Base-by-base conservation (phyloP, 805 yeast genomes). In the Candida ponderosae region DNA sequence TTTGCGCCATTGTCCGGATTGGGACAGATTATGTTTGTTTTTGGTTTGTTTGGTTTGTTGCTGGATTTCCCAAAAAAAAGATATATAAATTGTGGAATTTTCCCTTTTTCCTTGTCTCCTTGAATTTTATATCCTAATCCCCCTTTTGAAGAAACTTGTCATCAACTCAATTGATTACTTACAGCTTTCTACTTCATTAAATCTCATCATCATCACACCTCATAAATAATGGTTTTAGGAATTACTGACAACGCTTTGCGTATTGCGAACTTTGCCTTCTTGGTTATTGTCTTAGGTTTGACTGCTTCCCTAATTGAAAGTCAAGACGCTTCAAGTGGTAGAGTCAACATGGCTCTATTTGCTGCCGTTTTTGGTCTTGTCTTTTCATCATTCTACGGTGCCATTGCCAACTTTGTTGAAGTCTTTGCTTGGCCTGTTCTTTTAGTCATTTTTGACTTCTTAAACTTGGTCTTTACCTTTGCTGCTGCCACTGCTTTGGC, bases 401-500 rank as follows among this genome's bases (percentile, higher is more conserved):
- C 81, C 26, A 59, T 74, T 36, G 96, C 97, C 29, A 77, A 74
- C 68, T 78, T 93, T 52, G 54, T 86, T 48, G 76, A 79, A 42
- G 78, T 78, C 52, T 70, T 90, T 44, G 95, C 95, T 31, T 84
- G 94, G 82, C 97, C 97, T 49, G 62, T 85, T 36, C 61, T 89
- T 50, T 62, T 86, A 57, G 77, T 81, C 41, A 51, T 67, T 39
- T 67, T 86, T 57, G 98, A 93, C 71, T 81, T 87, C 68, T 70
- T 93, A 65, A 88, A 88, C 74, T 65, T 79, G 51, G 83, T 89
- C 51, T 93, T 93, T 79, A 79, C 96, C 40, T 86, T 93, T 62
- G 79, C 97, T 35, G 97, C 86, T 47, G 97, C 89, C 54, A 79
- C 95, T 41, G 96, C 96, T 37, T 70, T 93, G 57, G 97, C 97